Base-by-base conservation (phyloP, 805 yeast species). In the Cyberlindnera japonica region DNA sequence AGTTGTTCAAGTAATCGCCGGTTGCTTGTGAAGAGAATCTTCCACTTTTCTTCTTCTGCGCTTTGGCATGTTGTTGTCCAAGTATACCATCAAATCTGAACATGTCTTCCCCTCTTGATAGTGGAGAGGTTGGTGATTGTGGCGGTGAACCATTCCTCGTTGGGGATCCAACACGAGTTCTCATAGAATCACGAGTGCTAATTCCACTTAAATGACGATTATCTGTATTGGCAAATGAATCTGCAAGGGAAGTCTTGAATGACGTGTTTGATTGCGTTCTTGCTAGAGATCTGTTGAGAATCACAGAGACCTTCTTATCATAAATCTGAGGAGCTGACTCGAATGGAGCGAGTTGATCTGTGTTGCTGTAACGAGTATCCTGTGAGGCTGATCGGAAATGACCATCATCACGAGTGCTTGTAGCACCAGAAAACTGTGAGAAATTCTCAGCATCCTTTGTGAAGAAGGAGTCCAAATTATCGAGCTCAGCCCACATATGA, bases 401-500 rank as follows among this genome's bases (percentile, higher is more conserved):
- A 16, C 32, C 31, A 13, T 36, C 52, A 16, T 52, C 60, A 35
- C 58, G 53, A 12, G 45, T 37, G 13, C 57, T 57, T 6, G 51
- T 45, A 19, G 43, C 48, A 5, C 48, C 49, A 13, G 57, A 53
- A 35, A 44, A 53, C 27, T 50, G 54, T 7, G 59, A 49, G 41
- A 55, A 22, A 9, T 43, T 44, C 25, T 55, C 60, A 1, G 69
- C 61, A 29, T 78, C 83, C 42, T 80, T 83, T 0, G 95, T 84
- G 62, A 89, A 89, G 56, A 89, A 89, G 9, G 91, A 82, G 55
- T 89, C 96, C 50, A 89, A 70, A 50, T 87, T 89, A 54, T 89
- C 96, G 48, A 89, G 68, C 11, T 93, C 93, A 2, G 95, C 95
- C 81, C 95, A 83, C 85, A 89, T 87, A 55, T 88, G 83, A 54